A percentile compares a stretch with the other conserved stretches of the same genome.
Conservation (phyloP, 2,329 filamentous ascomycete genomes). For the Colletotrichum chrysophilum region DNA sequence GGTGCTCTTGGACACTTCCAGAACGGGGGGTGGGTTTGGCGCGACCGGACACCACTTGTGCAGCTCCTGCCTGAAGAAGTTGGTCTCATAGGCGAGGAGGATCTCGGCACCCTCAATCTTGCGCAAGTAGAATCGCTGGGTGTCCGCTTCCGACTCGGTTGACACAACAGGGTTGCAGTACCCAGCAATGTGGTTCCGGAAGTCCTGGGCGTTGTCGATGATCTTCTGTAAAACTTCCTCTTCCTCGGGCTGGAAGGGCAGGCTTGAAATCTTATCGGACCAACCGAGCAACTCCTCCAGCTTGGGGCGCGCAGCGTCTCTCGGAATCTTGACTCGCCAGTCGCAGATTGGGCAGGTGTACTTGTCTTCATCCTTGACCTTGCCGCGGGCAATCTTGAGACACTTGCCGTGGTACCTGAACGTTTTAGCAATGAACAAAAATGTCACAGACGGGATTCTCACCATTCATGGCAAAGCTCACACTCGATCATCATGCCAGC, state of each 20-base stretch:
- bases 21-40: constrained; percentile 80
- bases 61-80: constrained; percentile 93
- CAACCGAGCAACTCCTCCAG: constrained; percentile 86
- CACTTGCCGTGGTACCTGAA: constrained; percentile 95
- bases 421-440: background rate
- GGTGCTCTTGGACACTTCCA: constrained; percentile 88
- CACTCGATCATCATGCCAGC: constrained; percentile 99
- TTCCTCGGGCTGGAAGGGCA: constrained; percentile 96
- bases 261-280: constrained; percentile 78
- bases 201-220: constrained; percentile 82
- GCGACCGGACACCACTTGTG: constrained; percentile 95
- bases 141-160: constrained; percentile 85
- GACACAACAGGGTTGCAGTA: constrained; percentile 84
- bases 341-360: constrained; percentile 99
- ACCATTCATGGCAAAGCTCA: constrained; percentile 98
- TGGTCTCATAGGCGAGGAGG: constrained; percentile 90
- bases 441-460: constrained; percentile 35
- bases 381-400: constrained; percentile 94
- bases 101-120: constrained; percentile 98
- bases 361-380: constrained; percentile 97
- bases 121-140: constrained; percentile 91
- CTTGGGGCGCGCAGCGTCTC: constrained; percentile 93
- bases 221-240: constrained; percentile 87
- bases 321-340: constrained; percentile 94
- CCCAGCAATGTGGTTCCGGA: constrained; percentile 80